These are phyloP conservation scores for Trypanosoma boissoni DNA, from an alignment of 208 protist species.

Conservation along the genomic window DNA sequence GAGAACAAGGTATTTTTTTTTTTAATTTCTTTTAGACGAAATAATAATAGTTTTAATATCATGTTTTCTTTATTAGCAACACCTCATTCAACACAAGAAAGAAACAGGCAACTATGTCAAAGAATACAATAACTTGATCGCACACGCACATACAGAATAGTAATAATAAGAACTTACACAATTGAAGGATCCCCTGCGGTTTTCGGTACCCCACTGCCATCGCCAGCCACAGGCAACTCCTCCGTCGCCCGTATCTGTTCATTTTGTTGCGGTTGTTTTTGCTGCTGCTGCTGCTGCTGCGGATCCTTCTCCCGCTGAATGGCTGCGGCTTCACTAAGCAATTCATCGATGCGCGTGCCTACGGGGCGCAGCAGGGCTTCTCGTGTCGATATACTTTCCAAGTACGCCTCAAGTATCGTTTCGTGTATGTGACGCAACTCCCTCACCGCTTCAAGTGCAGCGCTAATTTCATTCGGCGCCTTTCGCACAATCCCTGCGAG, in stretches of 20 bases:
- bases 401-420: slow-evolving; percentile 9
- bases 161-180: too few species aligned
- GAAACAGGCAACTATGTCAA: too few species aligned
- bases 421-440: slow-evolving; percentile 2
- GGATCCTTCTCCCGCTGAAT: slow-evolving; percentile 2
- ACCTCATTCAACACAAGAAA: too few species aligned
- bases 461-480: slow-evolving; percentile 22
- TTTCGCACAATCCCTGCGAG: slow-evolving; percentile 52
- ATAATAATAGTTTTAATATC: slow-evolving; percentile 2
- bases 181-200: too few species aligned
- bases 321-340: slow-evolving; percentile 13
- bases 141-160: too few species aligned
- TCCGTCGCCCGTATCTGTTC: not conserved
- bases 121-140: too few species aligned
- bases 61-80: too few species aligned
- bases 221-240: not conserved
- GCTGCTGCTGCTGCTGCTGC: slow-evolving; percentile 1
- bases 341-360: slow-evolving; percentile 22
- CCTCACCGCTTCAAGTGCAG: slow-evolving; percentile 4
- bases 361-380: slow-evolving; percentile 25
- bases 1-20: slow-evolving; percentile 8
- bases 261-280: not conserved
- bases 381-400: slow-evolving; percentile 11
- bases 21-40: not conserved
- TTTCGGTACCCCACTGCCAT: too few species aligned